phyloP scores from a whole-genome alignment of 257 asterid species.

The Buddleja alternifolia region DNA sequence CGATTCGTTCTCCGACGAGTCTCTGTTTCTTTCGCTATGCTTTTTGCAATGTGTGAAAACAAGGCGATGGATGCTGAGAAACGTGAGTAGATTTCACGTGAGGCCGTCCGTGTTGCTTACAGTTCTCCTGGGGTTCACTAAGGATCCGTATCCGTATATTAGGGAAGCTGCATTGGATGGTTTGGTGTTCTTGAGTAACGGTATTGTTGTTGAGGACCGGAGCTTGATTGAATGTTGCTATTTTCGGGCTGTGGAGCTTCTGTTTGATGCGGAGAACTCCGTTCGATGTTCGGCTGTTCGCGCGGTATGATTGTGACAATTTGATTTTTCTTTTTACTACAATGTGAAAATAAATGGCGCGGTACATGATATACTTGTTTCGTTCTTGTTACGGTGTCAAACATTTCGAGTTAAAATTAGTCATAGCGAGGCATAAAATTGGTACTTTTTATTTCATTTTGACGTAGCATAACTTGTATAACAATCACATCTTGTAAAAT shows the following conservation, averaged over 20 bases:
- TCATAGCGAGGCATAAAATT: not conserved
- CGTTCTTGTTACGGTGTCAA: no score
- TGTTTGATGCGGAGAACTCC: constrained; percentile 70
- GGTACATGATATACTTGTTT: not conserved
- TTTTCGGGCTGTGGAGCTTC: constrained; percentile 75
- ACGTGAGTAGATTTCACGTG: constrained; percentile 54
- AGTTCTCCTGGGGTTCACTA: constrained; percentile 73
- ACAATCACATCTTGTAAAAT: not conserved
- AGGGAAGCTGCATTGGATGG: constrained; percentile 80
- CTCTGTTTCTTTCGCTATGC: constrained; percentile 64
- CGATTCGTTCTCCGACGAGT: constrained; percentile 47
- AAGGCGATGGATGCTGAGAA: constrained; percentile 67
- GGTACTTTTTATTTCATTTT: not conserved
- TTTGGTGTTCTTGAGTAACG: constrained; percentile 44
- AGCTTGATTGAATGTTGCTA: constrained; percentile 65
- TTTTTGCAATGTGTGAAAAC: constrained; percentile 48
- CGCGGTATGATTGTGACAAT: constrained; percentile 52
- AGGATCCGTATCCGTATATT: constrained; percentile 80
- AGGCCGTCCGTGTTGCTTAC: constrained; percentile 76
- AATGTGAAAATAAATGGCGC: not conserved
- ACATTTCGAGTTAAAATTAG: no score
- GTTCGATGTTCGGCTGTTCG: constrained; percentile 80
- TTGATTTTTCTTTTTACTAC: no score
- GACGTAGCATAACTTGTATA: not conserved
- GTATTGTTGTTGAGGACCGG: constrained; percentile 58